Percentiles rank a stretch among this genome's conserved stretches.
These are phyloP conservation scores for Solanum hybrid DNA, from an alignment of 305 asterid genomes.

Conservation along the genomic window DNA sequence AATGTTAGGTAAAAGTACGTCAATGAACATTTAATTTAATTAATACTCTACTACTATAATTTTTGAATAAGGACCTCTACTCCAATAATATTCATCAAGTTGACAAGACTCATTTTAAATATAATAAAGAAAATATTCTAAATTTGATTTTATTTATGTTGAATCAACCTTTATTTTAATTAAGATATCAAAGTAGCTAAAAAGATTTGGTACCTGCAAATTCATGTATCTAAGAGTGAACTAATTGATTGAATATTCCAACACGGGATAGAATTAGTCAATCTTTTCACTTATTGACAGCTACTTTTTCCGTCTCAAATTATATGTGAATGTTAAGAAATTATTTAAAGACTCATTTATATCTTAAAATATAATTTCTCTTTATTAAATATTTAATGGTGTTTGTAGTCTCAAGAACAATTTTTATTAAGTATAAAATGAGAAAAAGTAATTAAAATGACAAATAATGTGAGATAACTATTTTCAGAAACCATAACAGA, in stretches of 20 bases:
- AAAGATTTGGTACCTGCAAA: neutral
- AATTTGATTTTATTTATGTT: neutral
- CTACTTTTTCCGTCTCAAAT: rapidly evolving
- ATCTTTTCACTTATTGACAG: neutral
- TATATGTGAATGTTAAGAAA: rapidly evolving
- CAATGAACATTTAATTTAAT: neutral
- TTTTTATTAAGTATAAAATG: neutral
- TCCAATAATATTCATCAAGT: neutral
- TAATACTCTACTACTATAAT: neutral
- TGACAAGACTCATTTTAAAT: neutral
- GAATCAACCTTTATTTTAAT: neutral
- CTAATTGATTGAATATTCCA: neutral
- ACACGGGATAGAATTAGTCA: neutral
- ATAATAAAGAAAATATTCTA: neutral
- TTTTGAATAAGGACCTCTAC: neutral
- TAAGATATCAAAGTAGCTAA: neutral
- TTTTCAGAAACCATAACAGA: neutral
- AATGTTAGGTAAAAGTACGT: neutral
- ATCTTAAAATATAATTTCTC: neutral
- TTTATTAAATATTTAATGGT: neutral
- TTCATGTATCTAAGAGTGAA: neutral
- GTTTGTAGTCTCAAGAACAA: neutral
- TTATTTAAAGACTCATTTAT: neutral
- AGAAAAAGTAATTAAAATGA: neutral
- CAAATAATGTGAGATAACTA: neutral